These are phyloP conservation scores for Macroventuria anomochaeta DNA, from an alignment of 2,329 filamentous ascomycete genomes.

Conservation along the genomic window DNA sequence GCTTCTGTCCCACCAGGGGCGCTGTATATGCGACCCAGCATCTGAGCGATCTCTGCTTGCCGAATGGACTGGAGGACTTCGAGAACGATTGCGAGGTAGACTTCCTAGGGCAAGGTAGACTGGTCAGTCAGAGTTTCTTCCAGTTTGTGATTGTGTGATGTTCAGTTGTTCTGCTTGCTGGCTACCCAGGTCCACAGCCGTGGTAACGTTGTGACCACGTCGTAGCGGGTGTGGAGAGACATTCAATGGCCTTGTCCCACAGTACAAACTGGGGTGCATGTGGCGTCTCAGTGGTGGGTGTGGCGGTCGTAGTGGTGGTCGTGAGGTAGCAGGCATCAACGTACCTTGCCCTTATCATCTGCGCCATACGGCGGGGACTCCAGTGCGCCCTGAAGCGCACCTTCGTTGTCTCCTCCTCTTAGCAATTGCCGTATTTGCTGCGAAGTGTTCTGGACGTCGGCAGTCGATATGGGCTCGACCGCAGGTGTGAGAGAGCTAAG, in stretches of 20 bases:
- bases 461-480: constrained; percentile 74
- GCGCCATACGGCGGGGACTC: constrained; percentile 80
- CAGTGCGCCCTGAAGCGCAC: constrained; percentile 80
- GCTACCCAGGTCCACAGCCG: constrained; percentile 31
- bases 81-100: constrained; percentile 84
- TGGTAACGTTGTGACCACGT: constrained; percentile 28
- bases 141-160: constrained; percentile 28
- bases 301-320: constrained; percentile 12
- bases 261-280: constrained; percentile 17
- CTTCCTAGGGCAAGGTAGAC: constrained; percentile 64
- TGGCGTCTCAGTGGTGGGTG: constrained; percentile 1
- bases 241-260: constrained; percentile 25
- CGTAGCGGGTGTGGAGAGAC: constrained; percentile 31
- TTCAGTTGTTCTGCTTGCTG: constrained; percentile 27
- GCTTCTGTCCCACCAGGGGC: constrained; percentile 82
- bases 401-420: constrained; percentile 84
- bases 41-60: constrained; percentile 90
- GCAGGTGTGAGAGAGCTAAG: constrained; percentile 80
- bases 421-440: constrained; percentile 87
- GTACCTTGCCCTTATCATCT: constrained; percentile 61
- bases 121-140: constrained; percentile 37
- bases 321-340: constrained; percentile 33
- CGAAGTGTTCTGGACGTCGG: constrained; percentile 78
- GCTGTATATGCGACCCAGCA: constrained; percentile 80
- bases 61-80: constrained; percentile 97